phyloP scores from a whole-genome alignment of 306 rosid species.

The Citrullus colocynthis region DNA sequence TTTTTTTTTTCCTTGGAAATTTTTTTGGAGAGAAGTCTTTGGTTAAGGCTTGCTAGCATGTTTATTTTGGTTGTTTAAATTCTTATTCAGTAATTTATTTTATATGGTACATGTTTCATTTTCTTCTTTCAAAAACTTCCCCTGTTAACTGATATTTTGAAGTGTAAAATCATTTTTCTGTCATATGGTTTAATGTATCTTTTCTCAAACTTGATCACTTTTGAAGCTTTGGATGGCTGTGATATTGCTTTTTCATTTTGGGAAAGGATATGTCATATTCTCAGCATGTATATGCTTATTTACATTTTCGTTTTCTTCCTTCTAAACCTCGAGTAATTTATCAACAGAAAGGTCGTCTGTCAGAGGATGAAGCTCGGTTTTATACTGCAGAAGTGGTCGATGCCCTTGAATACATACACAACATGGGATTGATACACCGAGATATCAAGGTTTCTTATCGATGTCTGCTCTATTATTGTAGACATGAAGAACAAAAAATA shows the following conservation, averaged over 20 bases:
- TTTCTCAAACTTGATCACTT: not conserved
- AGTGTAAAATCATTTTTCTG: not conserved
- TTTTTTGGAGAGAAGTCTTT: not conserved
- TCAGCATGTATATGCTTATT: not conserved
- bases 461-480: slow-evolving; percentile 17
- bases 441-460: slow-evolving; percentile 73
- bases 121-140: not conserved
- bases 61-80: not conserved
- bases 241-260: not conserved
- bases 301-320: not conserved
- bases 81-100: not conserved
- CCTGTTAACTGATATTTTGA: not conserved
- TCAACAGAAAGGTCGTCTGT: slow-evolving; percentile 75
- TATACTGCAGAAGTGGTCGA: slow-evolving; percentile 97
- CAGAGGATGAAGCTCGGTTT: slow-evolving; percentile 82
- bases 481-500: slow-evolving; percentile 5
- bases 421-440: slow-evolving; percentile 91
- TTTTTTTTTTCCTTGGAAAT: not conserved
- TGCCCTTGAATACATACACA: slow-evolving; percentile 93
- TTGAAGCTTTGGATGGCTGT: not conserved
- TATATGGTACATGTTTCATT: not conserved
- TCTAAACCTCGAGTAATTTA: slow-evolving; percentile 9
- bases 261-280: not conserved
- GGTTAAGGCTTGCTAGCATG: not conserved
- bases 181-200: not conserved